Evolutionary conservation across 1,284 basidiomycete species (phyloP).

Genomic region (Trichosporon coremiiforme): DNA sequence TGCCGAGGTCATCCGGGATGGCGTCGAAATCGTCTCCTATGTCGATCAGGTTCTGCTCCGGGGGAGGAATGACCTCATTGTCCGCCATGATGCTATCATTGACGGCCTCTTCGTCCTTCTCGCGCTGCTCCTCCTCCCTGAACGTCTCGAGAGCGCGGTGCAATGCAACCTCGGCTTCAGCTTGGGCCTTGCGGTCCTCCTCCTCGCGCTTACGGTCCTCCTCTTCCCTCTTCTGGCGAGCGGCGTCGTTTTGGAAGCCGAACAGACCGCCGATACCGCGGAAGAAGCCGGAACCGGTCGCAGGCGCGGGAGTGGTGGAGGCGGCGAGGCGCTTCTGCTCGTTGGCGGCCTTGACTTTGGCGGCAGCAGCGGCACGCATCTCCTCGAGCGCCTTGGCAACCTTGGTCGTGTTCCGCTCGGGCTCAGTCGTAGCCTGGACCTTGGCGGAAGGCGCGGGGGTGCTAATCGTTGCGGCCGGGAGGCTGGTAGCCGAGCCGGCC

Average conservation of each 20-base stretch:
- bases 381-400: slow-evolving; percentile 49
- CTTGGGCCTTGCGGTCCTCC: slow-evolving; percentile 19
- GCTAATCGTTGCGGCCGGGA: slow-evolving; percentile 20
- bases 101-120: slow-evolving; percentile 33
- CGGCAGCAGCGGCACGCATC: slow-evolving; percentile 43
- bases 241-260: slow-evolving; percentile 38
- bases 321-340: slow-evolving; percentile 33
- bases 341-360: slow-evolving; percentile 40
- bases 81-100: slow-evolving; percentile 31
- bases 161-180: slow-evolving; percentile 2
- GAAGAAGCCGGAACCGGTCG: slow-evolving; percentile 47
- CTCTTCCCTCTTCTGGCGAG: slow-evolving; percentile 30
- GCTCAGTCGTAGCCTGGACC: slow-evolving; percentile 5
- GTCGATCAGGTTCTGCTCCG: slow-evolving; percentile 24
- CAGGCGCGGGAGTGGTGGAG: slow-evolving; percentile 23
- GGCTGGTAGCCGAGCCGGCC: slow-evolving; percentile 15
- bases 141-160: neutral
- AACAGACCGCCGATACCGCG: slow-evolving; percentile 41
- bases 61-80: slow-evolving; percentile 29
- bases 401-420: slow-evolving; percentile 39
- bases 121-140: slow-evolving; percentile 18
- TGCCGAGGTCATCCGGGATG: slow-evolving; percentile 25
- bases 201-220: slow-evolving; percentile 38
- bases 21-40: slow-evolving; percentile 28
- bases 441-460: slow-evolving; percentile 18